phyloP scores from a whole-genome alignment of 179 eudicot species.

The Gypsophila paniculata region DNA sequence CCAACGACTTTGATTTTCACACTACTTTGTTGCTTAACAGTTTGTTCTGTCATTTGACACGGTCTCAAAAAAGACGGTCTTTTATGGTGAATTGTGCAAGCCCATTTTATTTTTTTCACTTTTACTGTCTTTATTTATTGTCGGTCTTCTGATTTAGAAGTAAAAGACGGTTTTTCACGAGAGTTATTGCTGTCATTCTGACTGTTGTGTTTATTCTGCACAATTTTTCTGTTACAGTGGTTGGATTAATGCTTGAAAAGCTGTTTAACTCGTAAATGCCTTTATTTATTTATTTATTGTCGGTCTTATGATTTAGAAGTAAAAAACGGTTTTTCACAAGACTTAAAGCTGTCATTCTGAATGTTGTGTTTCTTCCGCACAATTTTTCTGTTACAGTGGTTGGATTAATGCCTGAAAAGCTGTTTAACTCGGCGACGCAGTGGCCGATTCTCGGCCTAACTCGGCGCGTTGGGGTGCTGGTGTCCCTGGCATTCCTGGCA shows the following conservation, averaged over 20 bases:
- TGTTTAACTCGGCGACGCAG: constrained; percentile 34
- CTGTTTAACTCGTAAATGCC: constrained; percentile 30
- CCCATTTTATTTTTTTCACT: no score
- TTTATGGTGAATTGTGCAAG: no score
- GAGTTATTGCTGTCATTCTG: not conserved
- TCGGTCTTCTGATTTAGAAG: no score
- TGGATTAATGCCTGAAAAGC: constrained; percentile 38
- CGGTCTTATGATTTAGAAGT: no score
- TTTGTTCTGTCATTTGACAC: not conserved
- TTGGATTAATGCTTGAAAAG: constrained; percentile 38
- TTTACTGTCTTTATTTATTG: no score
- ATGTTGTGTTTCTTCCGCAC: not conserved
- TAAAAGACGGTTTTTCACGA: no score
- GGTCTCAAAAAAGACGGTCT: no score
- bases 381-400: constrained; percentile 21
- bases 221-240: constrained; percentile 21
- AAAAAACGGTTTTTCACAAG: no score
- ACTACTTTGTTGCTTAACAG: constrained; percentile 24
- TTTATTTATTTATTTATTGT: no score
- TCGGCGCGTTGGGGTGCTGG: constrained; percentile 36
- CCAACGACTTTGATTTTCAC: constrained; percentile 20
- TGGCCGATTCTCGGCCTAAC: constrained; percentile 31
- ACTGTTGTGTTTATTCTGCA: not conserved
- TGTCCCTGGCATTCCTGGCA: constrained; percentile 15
- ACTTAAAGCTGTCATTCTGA: not conserved